These are phyloP conservation scores for Ampelomyces quisqualis DNA, from an alignment of 2,329 filamentous ascomycete genomes.

Conservation along the genomic window DNA sequence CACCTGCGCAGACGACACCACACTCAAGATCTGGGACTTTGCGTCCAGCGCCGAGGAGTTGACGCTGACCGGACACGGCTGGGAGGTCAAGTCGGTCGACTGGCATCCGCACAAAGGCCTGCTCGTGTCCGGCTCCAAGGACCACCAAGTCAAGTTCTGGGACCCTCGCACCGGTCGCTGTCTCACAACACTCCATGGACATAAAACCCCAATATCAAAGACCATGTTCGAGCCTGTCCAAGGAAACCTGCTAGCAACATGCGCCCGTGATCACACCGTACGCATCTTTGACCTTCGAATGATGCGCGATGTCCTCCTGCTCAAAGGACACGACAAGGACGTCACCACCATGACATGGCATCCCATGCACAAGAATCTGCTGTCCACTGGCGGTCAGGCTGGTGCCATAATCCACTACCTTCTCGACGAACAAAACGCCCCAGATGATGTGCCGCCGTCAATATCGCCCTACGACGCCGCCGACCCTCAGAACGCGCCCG, in stretches of 20 bases:
- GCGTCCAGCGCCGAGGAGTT: slow-evolving; percentile 80
- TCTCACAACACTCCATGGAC: slow-evolving; percentile 89
- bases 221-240: slow-evolving; percentile 85
- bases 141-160: slow-evolving; percentile 97
- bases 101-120: slow-evolving; percentile 97
- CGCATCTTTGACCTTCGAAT: slow-evolving; percentile 93
- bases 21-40: slow-evolving; percentile 95
- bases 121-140: slow-evolving; percentile 93
- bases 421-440: slow-evolving; percentile 90
- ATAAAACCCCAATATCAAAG: slow-evolving; percentile 96
- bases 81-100: slow-evolving; percentile 95
- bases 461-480: slow-evolving; percentile 82
- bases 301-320: slow-evolving; percentile 95
- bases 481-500: slow-evolving; percentile 75
- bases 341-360: slow-evolving; percentile 93
- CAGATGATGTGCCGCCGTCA: slow-evolving; percentile 68
- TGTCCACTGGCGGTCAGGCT: slow-evolving; percentile 88
- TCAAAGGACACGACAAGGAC: slow-evolving; percentile 94
- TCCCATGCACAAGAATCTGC: slow-evolving; percentile 82
- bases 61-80: slow-evolving; percentile 87
- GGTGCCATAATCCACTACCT: slow-evolving; percentile 91
- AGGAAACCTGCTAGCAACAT: slow-evolving; percentile 84
- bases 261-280: slow-evolving; percentile 87
- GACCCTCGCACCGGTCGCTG: slow-evolving; percentile 90
- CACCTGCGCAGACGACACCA: slow-evolving; percentile 90